Evolutionary conservation across 495 filamentous ascomycete species (phyloP).

Genomic region (Sporormia fimetaria): DNA sequence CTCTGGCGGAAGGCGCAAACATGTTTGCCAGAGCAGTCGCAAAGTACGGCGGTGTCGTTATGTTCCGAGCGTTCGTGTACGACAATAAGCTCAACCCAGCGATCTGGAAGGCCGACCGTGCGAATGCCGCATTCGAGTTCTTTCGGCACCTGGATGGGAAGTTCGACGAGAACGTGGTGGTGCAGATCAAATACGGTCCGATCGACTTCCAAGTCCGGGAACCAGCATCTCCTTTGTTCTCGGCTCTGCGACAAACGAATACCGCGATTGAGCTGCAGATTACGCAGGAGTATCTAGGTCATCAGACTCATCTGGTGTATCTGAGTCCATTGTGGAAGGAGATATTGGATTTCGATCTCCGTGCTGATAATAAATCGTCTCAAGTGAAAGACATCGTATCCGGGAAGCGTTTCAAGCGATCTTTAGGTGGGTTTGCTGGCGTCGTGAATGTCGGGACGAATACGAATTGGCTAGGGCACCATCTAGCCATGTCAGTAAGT

Average conservation of each 20-base stretch:
- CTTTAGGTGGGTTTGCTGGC: conserved; percentile 50
- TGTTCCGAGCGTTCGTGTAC: conserved; percentile 68
- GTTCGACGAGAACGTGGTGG: conserved; percentile 58
- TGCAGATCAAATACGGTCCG: conserved; percentile 64
- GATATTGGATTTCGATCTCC: conserved; percentile 54
- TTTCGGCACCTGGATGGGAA: conserved; percentile 53
- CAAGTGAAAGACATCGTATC: conserved; percentile 47
- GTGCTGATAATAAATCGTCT: conserved; percentile 44
- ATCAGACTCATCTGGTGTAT: conserved; percentile 59
- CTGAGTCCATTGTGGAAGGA: conserved; percentile 56
- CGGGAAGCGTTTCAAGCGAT: conserved; percentile 47
- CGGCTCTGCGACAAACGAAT: conserved; percentile 47
- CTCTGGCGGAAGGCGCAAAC: conserved; percentile 57
- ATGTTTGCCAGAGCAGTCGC: conserved; percentile 51
- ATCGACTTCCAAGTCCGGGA: conserved; percentile 72
- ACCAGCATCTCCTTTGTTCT: conserved; percentile 56
- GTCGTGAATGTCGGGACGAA: conserved; percentile 62
- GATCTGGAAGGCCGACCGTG: conserved; percentile 55
- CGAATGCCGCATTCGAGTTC: conserved; percentile 56
- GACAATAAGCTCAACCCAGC: conserved; percentile 45
- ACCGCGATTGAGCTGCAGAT: conserved; percentile 56
- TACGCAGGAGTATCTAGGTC: conserved; percentile 59
- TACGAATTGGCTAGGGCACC: conserved; percentile 55
- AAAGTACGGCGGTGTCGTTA: conserved; percentile 53
- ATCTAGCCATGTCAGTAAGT: conserved; percentile 49